Conservation (phyloP, 345 rosid genomes). For the Rubroshorea leprosula region DNA sequence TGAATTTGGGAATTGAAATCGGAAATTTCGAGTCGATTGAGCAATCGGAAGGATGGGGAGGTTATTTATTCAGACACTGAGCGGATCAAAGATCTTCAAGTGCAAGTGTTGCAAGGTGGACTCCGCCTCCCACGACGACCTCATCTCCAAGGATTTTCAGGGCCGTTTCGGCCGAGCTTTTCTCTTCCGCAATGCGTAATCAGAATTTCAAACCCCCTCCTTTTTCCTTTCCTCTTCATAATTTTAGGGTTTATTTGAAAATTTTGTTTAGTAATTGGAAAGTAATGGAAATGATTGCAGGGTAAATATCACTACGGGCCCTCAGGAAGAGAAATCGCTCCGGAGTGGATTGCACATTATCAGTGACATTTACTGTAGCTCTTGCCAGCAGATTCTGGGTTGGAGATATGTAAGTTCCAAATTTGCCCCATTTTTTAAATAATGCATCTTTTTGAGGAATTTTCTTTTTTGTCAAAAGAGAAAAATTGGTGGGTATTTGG, state of each 20-base stretch:
- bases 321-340: constrained; percentile 26
- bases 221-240: too few relatives aligned
- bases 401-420: constrained; percentile 37
- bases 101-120: constrained; percentile 41
- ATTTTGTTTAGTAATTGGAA: too few relatives aligned
- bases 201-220: too few relatives aligned
- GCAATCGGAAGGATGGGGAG: constrained; percentile 1
- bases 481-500: too few relatives aligned
- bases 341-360: constrained; percentile 32
- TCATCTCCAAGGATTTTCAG: constrained; percentile 35
- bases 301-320: constrained; percentile 37
- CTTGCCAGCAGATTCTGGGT: constrained; percentile 37
- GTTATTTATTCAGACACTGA: constrained; percentile 11
- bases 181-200: constrained; percentile 37
- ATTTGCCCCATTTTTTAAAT: too few relatives aligned
- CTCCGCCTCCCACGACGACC: constrained; percentile 36
- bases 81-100: constrained; percentile 35
- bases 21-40: background rate
- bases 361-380: constrained; percentile 40
- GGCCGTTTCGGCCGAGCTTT: constrained; percentile 43
- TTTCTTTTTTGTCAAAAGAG: too few relatives aligned
- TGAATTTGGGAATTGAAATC: background rate
- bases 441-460: too few relatives aligned
- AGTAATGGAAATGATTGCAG: too few relatives aligned
- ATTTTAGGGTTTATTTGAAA: too few relatives aligned